Evolutionary conservation across 1,139 yeast species (phyloP).

Genomic region (Spencermartinsiella ligniputridi): DNA sequence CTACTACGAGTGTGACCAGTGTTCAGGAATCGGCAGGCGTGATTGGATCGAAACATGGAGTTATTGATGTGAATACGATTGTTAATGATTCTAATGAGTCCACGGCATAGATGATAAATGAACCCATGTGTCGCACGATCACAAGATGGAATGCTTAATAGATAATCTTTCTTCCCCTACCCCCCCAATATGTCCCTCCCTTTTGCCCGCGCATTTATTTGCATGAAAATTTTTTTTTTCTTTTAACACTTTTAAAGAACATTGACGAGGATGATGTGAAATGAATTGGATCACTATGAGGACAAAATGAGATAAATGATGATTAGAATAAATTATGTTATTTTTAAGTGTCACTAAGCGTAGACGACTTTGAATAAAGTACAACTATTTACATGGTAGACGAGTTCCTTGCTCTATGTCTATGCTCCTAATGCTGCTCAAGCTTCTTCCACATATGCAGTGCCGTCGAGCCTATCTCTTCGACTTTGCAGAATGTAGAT

Average conservation of each 20-base stretch:
- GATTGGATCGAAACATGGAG: slow-evolving; percentile 20
- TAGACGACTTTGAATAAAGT: no score
- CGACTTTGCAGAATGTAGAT: neutral
- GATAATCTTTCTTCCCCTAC: neutral
- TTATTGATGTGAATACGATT: slow-evolving; percentile 16
- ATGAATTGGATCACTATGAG: slow-evolving; percentile 1
- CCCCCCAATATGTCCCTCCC: no score
- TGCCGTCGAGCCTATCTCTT: neutral
- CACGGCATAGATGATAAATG: slow-evolving; percentile 8
- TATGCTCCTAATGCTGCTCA: no score
- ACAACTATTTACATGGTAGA: no score
- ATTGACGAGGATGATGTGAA: slow-evolving; percentile 1
- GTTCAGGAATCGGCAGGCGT: slow-evolving; percentile 19
- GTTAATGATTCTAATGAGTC: slow-evolving; percentile 19
- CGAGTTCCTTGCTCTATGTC: no score
- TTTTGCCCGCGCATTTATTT: neutral
- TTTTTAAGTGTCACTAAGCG: no score
- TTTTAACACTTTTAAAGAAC: neutral
- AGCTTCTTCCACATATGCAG: neutral
- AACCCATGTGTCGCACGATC: slow-evolving; percentile 3
- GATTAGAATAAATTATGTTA: slow-evolving; percentile 1
- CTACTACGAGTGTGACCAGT: slow-evolving; percentile 13
- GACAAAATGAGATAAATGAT: slow-evolving; percentile 1
- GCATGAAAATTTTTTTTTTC: neutral
- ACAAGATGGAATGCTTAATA: slow-evolving; percentile 2